A percentile compares a stretch with the other conserved stretches of the same genome.
These are phyloP conservation scores for Sequoiadendron giganteum DNA, from an alignment of 75 land plant genomes.

Conservation along the genomic window DNA sequence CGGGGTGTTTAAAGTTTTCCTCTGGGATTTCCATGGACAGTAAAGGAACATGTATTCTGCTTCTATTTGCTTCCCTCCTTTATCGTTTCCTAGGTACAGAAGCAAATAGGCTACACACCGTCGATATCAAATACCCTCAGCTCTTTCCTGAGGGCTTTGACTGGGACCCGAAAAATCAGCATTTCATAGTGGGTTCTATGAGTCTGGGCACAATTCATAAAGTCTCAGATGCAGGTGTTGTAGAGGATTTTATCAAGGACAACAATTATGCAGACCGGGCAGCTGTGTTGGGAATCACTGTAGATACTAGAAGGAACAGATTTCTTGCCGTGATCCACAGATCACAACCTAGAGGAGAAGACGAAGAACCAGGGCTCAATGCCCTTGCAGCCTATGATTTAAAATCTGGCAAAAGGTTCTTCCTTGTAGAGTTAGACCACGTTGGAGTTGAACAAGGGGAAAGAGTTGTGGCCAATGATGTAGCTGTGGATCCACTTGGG, in stretches of 20 bases:
- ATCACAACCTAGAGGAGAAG: neutral
- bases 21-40: neutral
- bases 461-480: conserved; percentile 34
- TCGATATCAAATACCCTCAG: conserved; percentile 9
- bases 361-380: conserved; percentile 25
- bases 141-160: conserved; percentile 63
- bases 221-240: conserved; percentile 58
- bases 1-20: neutral
- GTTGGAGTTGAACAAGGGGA: neutral
- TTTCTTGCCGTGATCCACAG: conserved; percentile 58
- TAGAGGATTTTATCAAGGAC: conserved; percentile 42
- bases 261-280: conserved; percentile 41
- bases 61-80: neutral
- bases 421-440: neutral
- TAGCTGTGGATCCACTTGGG: conserved; percentile 49
- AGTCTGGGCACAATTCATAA: conserved; percentile 31
- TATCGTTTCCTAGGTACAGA: neutral
- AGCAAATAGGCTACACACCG: neutral
- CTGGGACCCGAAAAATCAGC: conserved; percentile 58
- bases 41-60: neutral
- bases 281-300: conserved; percentile 45
- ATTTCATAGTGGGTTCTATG: conserved; percentile 67
- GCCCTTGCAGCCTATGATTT: conserved; percentile 81
- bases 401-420: conserved; percentile 29
- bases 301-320: conserved; percentile 54